Percentiles rank a stretch among this genome's conserved stretches.
phyloP scores from a whole-genome alignment of 345 rosid genomes.

The Raphanus sativus region DNA sequence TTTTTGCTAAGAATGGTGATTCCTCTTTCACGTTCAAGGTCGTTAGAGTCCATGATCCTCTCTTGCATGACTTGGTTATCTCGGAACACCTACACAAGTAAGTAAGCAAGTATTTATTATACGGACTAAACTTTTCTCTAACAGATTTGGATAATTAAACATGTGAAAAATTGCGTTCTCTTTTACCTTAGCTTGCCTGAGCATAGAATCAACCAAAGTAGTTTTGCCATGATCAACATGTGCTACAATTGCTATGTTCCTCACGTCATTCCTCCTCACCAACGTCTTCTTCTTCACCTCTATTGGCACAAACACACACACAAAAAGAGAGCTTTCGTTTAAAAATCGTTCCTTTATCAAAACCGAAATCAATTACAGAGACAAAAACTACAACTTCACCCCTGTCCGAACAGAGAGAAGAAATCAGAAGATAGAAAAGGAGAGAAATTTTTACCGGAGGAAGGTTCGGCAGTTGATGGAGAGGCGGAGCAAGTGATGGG shows the following conservation, averaged over 20 bases:
- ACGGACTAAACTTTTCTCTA: not conserved
- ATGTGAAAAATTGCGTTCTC: not conserved
- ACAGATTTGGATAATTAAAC: not conserved
- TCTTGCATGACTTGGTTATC: slow-evolving; percentile 90
- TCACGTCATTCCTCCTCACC: slow-evolving; percentile 69
- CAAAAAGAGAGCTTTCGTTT: slow-evolving; percentile 8
- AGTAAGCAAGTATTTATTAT: not conserved
- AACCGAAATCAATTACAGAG: slow-evolving; percentile 22
- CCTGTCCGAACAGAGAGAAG: not conserved
- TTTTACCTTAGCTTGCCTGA: slow-evolving; percentile 84
- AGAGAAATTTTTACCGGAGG: slow-evolving; percentile 47
- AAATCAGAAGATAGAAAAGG: not conserved
- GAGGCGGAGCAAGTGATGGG: slow-evolving; percentile 69
- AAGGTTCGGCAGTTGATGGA: slow-evolving; percentile 52
- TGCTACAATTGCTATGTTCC: slow-evolving; percentile 95
- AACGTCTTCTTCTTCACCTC: slow-evolving; percentile 78
- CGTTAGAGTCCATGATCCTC: slow-evolving; percentile 98
- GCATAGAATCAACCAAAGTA: slow-evolving; percentile 93
- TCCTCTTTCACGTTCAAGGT: slow-evolving; percentile 95
- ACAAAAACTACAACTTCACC: not conserved
- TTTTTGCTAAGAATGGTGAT: slow-evolving; percentile 96
- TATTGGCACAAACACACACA: slow-evolving; percentile 36
- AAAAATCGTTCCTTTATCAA: not conserved
- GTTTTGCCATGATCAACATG: slow-evolving; percentile 99
- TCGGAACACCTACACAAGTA: slow-evolving; percentile 71